Base-by-base conservation (phyloP, 176 grass and related monocot species). In the Cymbopogon citratus region DNA sequence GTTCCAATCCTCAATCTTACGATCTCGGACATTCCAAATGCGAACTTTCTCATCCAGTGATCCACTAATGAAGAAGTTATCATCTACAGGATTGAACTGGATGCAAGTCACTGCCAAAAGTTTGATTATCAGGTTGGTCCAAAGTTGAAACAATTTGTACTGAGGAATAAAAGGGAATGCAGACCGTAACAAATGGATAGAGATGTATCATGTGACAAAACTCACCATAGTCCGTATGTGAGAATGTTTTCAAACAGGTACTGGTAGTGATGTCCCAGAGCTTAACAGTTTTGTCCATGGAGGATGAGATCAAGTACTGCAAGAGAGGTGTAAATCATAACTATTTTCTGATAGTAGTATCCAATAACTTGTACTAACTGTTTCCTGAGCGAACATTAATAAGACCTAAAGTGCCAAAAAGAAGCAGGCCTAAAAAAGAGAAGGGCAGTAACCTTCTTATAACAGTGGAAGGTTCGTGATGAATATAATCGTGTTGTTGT, bases 281-380 rank as follows among this genome's bases (percentile, higher is more conserved):
- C 83, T 70, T 93, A 71, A 99, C 96, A 69, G 96, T 99, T 79
- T 99, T 99, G 77, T 99, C 96, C 96, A 99, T 99, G 68, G 96
- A 99, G 62, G 96, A 99, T 76, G 96, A 99, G 91, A 99, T 83
- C 85, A 99, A 89, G 84, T 87, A 85, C 96, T 99, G 67, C 35
- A 88, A 31, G 78, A 87, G 7, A 46, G 13, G 14, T 72, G 9
- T 48, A 28, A 72, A 48, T 48, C 24, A 64, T 26, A 80, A 33
- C 5, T 56, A 36, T 34, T 73, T 73, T 61, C 46, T 16, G 14
- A 73, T 21, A 70, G n/a, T 43, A 43, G 13, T 80, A 18, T 1
- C 27, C 59, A 65, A 73, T 54, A 9, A 71, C 21, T 72, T 46
- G 26, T 69, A 69, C 63, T 63, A 33, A 33, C 8, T 56, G 31